Evolutionary conservation across 2,329 filamentous ascomycete genomes (phyloP), one percentile per base, ranked within the genome.

Genomic region (Trichophaea hybrida): DNA sequence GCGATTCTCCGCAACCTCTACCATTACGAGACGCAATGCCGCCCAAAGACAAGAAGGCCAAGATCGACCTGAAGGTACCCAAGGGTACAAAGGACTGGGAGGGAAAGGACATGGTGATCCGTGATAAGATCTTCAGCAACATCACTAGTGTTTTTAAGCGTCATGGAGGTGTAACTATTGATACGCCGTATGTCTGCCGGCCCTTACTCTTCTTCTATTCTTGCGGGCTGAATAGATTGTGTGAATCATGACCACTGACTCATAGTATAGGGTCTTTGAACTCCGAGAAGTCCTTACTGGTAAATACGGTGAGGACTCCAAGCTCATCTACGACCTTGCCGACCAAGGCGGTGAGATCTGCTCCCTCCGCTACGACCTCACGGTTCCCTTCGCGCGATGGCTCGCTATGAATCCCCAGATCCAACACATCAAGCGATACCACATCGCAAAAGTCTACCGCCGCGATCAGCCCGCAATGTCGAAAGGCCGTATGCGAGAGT

Each of bases 401-500:
- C 80, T 95, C 63, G 90, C 90, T 69, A 93, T 94, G 88, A 94
- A 94, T 74, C 79, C 84, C 65, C 78, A 82, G 65, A 78, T 94
- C 59, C 82, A 86, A 72, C 84, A 78, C 72, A 91, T 95, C 75
- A 95, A 94, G 76, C 81, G 91, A 69, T 96, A 94, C 73, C 89
- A 95, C 75, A 90, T 97, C 67, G 89, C 88, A 67, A 95, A 95
- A 75, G 90, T 95, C 55, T 90, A 89, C 74, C 78, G 86, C 63
- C 76, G 85, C 71, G 86, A 90, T 72, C 85, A 89, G 72, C 86
- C 86, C 31, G 86, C 88, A 62, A 88, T 96, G 75, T 87, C 85
- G 63, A 93, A 94, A 72, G 91, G 90, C 55, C 82, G 90, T 57
- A 93, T 95, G 85, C 81, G 91, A 69, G 91, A 96, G 74, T 95